Base-by-base conservation (phyloP, 441 rosid species). In the Gossypium lobatum region DNA sequence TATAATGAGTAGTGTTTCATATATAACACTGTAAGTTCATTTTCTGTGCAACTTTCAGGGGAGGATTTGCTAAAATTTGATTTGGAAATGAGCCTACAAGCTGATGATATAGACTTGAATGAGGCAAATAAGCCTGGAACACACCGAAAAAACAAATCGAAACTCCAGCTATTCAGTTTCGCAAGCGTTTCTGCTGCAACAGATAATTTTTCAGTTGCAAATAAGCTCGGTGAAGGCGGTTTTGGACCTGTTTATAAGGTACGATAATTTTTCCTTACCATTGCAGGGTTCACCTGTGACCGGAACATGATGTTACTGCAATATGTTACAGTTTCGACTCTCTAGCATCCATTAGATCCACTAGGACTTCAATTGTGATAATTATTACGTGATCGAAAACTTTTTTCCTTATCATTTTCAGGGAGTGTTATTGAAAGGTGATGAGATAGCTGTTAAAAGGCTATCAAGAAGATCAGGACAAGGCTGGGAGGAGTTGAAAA, bases 201-300 rank as follows among this genome's bases (percentile, higher is more conserved):
- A 3, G 16, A 69, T 6, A 59, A 75, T 14, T 82, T 82, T 72
- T 77, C 84, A 2, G 13, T 17, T 0, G n/a, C 52, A 52, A 77
- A 80, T 17, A 82, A 82, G 77, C 69, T 82, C 25, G 83, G 84
- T 60, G 84, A 80, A 57, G 84, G 88, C 25, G 82, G 84, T 18
- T 84, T 78, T 28, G 83, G 85, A 42, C 80, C 81, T 14, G 84
- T 76, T 0, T 79, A 75, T 66, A 79, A 72, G 78, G 85, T 75
- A 65, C 58, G 14, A 6, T 45, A 13, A 31, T 10, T 39, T 64
- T 52, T 13, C 52, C 55, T 6, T 10, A 37, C 18, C 28, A 1
- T 57, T 57, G 31, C 31, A 57, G 62, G 62, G 62, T 21, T 57
- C 62, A 21, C 14, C 62, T 16, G 6, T 57, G 26, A 9, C 13